phyloP scores from a whole-genome alignment of 2,329 filamentous ascomycete species.

The Ascochyta clinopodiicola region DNA sequence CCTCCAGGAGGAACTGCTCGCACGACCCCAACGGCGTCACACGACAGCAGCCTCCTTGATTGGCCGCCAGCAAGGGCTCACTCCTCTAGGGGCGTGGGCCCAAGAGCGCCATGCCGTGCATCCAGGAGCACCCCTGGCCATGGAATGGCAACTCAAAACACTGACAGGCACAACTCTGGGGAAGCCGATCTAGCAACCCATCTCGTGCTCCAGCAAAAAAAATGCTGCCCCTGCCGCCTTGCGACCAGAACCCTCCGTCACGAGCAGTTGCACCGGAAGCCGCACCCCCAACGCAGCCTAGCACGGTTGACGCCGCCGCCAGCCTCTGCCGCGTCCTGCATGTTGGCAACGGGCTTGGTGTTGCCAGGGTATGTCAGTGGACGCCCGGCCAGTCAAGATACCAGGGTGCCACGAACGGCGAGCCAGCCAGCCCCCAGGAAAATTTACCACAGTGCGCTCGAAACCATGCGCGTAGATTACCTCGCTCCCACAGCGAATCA shows the following conservation, averaged over 20 bases:
- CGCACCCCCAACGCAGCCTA: slow-evolving; percentile 1
- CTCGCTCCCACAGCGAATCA: slow-evolving; percentile 12
- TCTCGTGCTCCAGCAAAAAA: too few relatives aligned
- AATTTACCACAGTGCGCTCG: background rate
- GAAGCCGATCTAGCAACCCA: slow-evolving; percentile 2
- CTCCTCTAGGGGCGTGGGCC: background rate
- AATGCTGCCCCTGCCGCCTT: background rate
- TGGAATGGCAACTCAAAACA: background rate
- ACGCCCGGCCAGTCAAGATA: too few relatives aligned
- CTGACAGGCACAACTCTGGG: slow-evolving; percentile 15
- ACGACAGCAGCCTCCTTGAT: slow-evolving; percentile 20
- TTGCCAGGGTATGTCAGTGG: background rate
- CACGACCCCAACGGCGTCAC: slow-evolving; percentile 13
- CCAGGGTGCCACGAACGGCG: too few relatives aligned
- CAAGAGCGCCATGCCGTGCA: background rate
- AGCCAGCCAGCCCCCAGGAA: slow-evolving; percentile 1
- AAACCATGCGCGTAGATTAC: slow-evolving; percentile 13
- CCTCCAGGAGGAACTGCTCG: background rate
- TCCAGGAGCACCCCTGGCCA: slow-evolving; percentile 22
- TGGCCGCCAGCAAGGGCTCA: slow-evolving; percentile 17
- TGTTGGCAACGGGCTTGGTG: slow-evolving; percentile 5
- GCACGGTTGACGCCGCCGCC: background rate
- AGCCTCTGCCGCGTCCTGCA: slow-evolving; percentile 16
- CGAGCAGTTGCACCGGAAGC: slow-evolving; percentile 7
- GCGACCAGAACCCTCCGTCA: slow-evolving; percentile 11